A percentile compares a stretch with the other conserved stretches of the same genome.
Conservation (phyloP, 208 protist species). For the Acanthamoeba sp. region DNA sequence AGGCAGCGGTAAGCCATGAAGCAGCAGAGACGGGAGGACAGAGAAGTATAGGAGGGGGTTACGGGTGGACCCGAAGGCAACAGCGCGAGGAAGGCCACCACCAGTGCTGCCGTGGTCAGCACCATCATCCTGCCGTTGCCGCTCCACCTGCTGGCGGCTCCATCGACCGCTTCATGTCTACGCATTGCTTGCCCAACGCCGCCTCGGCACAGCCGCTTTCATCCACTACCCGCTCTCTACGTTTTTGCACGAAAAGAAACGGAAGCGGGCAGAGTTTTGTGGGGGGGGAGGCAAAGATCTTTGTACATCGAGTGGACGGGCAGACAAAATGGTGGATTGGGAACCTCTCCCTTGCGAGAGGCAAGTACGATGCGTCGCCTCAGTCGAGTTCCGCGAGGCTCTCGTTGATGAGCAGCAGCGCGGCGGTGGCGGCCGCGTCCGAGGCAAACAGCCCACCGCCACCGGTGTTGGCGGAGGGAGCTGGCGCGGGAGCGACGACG, state of each 20-base stretch:
- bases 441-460: background rate
- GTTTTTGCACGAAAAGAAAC: too few species aligned
- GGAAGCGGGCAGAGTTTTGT: too few species aligned
- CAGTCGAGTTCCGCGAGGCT: conserved; percentile 28
- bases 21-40: background rate
- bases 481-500: too few species aligned
- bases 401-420: conserved; percentile 37
- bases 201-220: too few species aligned
- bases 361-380: too few species aligned
- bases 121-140: background rate
- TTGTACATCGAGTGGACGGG: too few species aligned
- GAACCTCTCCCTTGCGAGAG: too few species aligned
- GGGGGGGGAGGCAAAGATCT: too few species aligned
- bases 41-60: background rate
- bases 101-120: background rate
- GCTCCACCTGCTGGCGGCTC: background rate
- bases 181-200: too few species aligned
- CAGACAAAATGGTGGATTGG: too few species aligned
- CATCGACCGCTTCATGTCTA: too few species aligned
- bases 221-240: too few species aligned
- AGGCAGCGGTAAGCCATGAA: background rate
- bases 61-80: background rate
- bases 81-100: background rate
- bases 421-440: background rate
- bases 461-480: background rate